A percentile compares a stretch with the other conserved stretches of the same genome.
Conservation (phyloP, 192 early-diverging fungal species). For the Mortierella hygrophila region DNA sequence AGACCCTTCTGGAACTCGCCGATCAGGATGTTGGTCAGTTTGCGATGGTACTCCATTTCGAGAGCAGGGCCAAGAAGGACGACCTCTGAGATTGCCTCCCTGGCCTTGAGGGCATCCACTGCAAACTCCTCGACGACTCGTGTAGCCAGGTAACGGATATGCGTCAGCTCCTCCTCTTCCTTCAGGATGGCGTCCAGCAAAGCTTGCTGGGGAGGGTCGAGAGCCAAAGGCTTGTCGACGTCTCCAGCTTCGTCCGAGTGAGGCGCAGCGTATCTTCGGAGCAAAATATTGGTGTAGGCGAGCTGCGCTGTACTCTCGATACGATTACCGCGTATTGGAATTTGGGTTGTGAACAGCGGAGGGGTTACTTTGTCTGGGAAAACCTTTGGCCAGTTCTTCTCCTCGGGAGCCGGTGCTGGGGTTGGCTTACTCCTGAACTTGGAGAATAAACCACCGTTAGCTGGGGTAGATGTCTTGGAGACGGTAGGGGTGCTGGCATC, state of each 20-base stretch:
- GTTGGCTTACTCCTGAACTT: not conserved
- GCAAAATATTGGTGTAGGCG: not conserved
- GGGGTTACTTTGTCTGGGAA: not conserved
- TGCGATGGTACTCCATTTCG: not conserved
- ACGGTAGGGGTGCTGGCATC: not conserved
- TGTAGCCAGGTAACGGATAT: not conserved
- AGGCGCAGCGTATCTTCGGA: not conserved
- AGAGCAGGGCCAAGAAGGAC: conserved; percentile 7
- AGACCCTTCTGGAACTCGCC: not conserved
- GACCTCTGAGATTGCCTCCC: not conserved
- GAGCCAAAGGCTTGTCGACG: not conserved
- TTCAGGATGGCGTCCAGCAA: conserved; percentile 3
- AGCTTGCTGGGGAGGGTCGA: not conserved
- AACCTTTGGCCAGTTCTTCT: not conserved
- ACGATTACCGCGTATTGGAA: not conserved
- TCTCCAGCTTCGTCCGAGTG: not conserved
- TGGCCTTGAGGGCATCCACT: not conserved
- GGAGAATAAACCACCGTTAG: not conserved
- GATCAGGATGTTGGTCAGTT: not conserved
- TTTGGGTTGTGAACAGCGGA: not conserved
- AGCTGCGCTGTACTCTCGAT: not conserved
- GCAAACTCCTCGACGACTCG: not conserved
- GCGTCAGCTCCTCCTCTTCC: not conserved
- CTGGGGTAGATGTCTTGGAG: not conserved
- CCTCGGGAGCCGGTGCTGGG: not conserved